A percentile compares a stretch with the other conserved stretches of the same genome.
Conservation (phyloP, 495 filamentous ascomycete genomes). For the Neurospora tetrasperma region DNA sequence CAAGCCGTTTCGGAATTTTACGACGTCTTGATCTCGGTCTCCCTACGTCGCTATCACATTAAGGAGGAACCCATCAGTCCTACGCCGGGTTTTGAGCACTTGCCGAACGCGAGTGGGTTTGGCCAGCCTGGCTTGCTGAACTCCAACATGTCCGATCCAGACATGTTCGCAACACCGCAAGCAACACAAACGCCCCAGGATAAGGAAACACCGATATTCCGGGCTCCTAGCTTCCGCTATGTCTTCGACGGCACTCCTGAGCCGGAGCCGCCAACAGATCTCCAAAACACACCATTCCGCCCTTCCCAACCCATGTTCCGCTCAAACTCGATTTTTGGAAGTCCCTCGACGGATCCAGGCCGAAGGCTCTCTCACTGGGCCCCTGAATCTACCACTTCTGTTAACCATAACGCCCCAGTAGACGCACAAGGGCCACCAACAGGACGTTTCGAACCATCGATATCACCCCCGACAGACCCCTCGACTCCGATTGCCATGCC, state of each 20-base stretch:
- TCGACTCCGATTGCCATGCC: neutral
- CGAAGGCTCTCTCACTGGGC: slow-evolving; percentile 46
- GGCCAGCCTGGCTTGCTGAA: neutral
- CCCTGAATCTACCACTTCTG: slow-evolving; percentile 32
- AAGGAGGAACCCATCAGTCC: slow-evolving; percentile 32
- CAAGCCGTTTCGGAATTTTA: slow-evolving; percentile 75
- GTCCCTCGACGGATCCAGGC: slow-evolving; percentile 36
- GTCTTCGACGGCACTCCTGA: slow-evolving; percentile 38
- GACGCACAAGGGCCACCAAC: neutral
- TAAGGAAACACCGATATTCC: neutral
- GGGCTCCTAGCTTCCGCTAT: slow-evolving; percentile 30
- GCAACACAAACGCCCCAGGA: neutral
- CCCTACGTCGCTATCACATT: slow-evolving; percentile 66
- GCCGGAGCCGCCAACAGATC: slow-evolving; percentile 25
- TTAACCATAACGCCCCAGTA: slow-evolving; percentile 11
- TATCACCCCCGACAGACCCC: neutral
- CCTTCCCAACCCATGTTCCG: slow-evolving; percentile 33
- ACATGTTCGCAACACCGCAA: neutral
- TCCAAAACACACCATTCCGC: slow-evolving; percentile 11
- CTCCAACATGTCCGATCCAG: neutral
- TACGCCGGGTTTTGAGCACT: neutral
- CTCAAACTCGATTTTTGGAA: slow-evolving; percentile 46
- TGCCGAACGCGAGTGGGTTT: neutral
- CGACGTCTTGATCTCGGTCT: slow-evolving; percentile 65
- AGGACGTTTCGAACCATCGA: neutral